phyloP scores from a whole-genome alignment of 805 yeast genomes.

The Candida lessepsii region DNA sequence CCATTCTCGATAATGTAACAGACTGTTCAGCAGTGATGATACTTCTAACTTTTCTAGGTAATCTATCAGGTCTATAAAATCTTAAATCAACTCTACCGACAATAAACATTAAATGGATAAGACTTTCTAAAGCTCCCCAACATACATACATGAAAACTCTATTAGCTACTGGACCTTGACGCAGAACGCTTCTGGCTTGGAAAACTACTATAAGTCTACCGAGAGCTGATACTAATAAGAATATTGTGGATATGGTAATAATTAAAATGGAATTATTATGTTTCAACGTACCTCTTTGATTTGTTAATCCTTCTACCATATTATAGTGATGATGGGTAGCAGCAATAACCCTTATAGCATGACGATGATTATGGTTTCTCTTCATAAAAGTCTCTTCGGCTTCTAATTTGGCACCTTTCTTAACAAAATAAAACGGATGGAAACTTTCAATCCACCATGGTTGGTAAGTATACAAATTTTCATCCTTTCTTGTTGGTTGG shows the following conservation, averaged over 20 bases:
- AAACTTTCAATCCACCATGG: slow-evolving; percentile 80
- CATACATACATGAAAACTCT: slow-evolving; percentile 62
- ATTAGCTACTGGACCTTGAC: slow-evolving; percentile 27
- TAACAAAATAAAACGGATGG: slow-evolving; percentile 57
- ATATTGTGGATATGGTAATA: slow-evolving; percentile 45
- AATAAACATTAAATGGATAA: slow-evolving; percentile 54
- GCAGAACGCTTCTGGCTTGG: slow-evolving; percentile 18
- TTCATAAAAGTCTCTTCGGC: slow-evolving; percentile 47
- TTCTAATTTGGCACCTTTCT: slow-evolving; percentile 45
- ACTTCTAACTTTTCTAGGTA: slow-evolving; percentile 36
- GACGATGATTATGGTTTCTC: slow-evolving; percentile 46
- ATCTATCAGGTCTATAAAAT: slow-evolving; percentile 71
- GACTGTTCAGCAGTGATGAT: slow-evolving; percentile 42
- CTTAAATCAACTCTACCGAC: slow-evolving; percentile 68
- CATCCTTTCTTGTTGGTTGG: slow-evolving; percentile 53
- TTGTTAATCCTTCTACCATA: slow-evolving; percentile 29
- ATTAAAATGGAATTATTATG: slow-evolving; percentile 53
- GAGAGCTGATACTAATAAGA: slow-evolving; percentile 49
- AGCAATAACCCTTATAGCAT: slow-evolving; percentile 59
- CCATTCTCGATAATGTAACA: slow-evolving; percentile 6
- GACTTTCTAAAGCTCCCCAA: slow-evolving; percentile 64
- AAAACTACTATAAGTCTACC: slow-evolving; percentile 51
- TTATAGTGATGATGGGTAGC: slow-evolving; percentile 48
- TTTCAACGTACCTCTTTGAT: slow-evolving; percentile 39
- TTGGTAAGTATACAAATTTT: slow-evolving; percentile 56